Percentiles rank a stretch among this genome's conserved stretches.
Conservation (phyloP, 192 early-diverging fungal genomes). For the Coemansia sp. region DNA sequence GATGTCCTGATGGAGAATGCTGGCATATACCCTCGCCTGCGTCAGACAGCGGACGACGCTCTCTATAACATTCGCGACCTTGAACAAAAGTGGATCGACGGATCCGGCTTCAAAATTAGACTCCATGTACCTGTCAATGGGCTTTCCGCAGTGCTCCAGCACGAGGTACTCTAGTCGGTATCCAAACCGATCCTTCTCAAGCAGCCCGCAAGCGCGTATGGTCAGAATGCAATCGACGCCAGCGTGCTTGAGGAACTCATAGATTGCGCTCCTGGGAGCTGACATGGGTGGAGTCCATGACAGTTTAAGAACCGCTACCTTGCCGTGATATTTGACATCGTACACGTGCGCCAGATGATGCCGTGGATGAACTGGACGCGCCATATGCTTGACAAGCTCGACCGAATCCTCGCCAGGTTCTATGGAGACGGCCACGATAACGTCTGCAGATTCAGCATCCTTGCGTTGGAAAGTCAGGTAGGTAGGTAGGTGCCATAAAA, state of each 20-base stretch:
- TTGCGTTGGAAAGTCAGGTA: too few relatives aligned
- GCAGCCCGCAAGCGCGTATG: neutral
- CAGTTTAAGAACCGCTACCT: too few relatives aligned
- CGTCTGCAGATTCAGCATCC: too few relatives aligned
- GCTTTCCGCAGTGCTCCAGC: slow-evolving; percentile 7
- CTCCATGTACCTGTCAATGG: neutral
- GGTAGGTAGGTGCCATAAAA: too few relatives aligned
- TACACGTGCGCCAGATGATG: neutral
- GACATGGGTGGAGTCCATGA: slow-evolving; percentile 2
- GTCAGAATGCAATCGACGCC: neutral
- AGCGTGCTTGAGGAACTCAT: neutral
- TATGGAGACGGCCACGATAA: too few relatives aligned
- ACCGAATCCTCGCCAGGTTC: too few relatives aligned
- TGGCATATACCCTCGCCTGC: slow-evolving; percentile 1
- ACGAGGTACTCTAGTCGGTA: slow-evolving; percentile 7
- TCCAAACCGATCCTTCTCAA: neutral
- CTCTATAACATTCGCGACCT: neutral
- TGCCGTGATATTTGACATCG: neutral
- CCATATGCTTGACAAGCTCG: neutral
- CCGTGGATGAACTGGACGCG: neutral
- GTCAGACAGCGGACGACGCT: neutral
- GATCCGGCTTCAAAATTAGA: neutral
- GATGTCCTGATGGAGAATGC: slow-evolving; percentile 18
- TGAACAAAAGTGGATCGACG: neutral
- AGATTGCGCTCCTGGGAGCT: slow-evolving; percentile 14